Conservation (phyloP, 2,329 filamentous ascomycete species). For the Cercospora berteroae region DNA sequence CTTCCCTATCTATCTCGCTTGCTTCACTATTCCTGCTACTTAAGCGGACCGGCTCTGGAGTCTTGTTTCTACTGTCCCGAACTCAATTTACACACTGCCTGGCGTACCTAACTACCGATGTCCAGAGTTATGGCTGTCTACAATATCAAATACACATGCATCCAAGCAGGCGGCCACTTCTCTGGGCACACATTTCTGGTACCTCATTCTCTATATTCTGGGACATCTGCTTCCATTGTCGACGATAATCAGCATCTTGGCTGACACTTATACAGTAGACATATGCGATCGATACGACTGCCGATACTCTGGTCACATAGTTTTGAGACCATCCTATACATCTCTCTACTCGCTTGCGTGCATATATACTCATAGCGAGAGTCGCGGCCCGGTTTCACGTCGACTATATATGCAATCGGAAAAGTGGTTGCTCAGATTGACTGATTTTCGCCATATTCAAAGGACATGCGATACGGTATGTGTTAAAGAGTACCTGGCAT, state of each 20-base stretch:
- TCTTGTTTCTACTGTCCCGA: no score
- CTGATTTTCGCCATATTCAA: not conserved
- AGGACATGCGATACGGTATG: not conserved
- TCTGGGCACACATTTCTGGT: not conserved
- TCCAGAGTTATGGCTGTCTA: not conserved
- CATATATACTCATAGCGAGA: not conserved
- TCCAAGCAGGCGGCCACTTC: not conserved
- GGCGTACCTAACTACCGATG: not conserved
- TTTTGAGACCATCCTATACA: not conserved
- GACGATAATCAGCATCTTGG: not conserved
- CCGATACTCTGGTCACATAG: not conserved
- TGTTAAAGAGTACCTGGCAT: not conserved
- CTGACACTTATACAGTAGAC: not conserved
- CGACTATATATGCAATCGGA: not conserved
- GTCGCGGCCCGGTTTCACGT: not conserved
- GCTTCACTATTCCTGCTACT: not conserved
- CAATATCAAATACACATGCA: not conserved
- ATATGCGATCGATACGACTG: not conserved
- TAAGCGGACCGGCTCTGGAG: not conserved
- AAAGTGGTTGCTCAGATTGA: not conserved
- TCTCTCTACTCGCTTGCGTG: not conserved
- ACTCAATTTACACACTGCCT: not conserved
- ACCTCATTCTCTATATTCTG: not conserved
- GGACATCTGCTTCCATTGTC: not conserved
- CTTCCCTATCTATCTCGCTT: no score